phyloP scores from a whole-genome alignment of 345 rosid species.

The Citrus trifoliata region DNA sequence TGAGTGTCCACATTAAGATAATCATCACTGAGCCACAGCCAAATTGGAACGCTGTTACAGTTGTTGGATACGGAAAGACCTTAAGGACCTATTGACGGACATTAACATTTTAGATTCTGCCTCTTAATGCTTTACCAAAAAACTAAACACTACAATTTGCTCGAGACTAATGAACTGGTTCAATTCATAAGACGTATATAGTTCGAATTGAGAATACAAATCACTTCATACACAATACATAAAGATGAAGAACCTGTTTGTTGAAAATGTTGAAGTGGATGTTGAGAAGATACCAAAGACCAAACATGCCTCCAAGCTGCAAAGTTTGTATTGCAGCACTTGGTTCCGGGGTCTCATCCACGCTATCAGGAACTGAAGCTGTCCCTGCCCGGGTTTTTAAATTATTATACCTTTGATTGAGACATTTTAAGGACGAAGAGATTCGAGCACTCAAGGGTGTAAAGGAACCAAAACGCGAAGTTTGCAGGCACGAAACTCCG shows the following conservation, averaged over 20 bases:
- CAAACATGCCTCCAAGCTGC: constrained; percentile 59
- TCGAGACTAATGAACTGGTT: neutral
- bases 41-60: constrained; percentile 70
- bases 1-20: constrained; percentile 62
- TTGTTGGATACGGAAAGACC: constrained; percentile 79
- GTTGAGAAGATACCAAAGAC: constrained; percentile 65
- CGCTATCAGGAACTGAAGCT: constrained; percentile 41
- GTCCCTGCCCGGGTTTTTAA: constrained; percentile 43
- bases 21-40: constrained; percentile 73
- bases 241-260: constrained; percentile 50
- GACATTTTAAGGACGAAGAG: constrained; percentile 11
- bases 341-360: constrained; percentile 22
- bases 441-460: constrained; percentile 8
- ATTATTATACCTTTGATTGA: constrained; percentile 12
- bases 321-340: constrained; percentile 19
- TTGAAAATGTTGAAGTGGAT: constrained; percentile 74
- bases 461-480: neutral
- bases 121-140: neutral
- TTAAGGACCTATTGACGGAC: constrained; percentile 55
- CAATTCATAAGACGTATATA: neutral
- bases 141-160: neutral
- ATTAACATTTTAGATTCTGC: neutral
- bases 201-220: neutral
- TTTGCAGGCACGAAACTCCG: constrained; percentile 5
- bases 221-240: neutral